Evolutionary conservation across 345 rosid species (phyloP).

Genomic region (Capsella bursapastoris): DNA sequence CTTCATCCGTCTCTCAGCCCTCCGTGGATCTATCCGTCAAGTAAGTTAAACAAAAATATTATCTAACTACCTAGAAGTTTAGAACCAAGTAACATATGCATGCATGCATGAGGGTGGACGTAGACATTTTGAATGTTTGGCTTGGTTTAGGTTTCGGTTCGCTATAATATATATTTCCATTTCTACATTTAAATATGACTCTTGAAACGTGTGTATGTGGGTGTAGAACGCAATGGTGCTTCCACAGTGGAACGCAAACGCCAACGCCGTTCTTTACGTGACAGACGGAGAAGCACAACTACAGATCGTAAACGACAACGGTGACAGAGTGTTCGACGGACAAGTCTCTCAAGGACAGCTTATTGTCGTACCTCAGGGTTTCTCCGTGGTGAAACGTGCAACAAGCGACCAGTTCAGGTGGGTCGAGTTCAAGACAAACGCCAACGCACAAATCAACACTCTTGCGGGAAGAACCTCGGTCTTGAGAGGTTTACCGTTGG

Average conservation of each 20-base stretch:
- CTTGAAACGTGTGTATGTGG: conserved; percentile 13
- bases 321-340: conserved; percentile 64
- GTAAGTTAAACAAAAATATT: conserved; percentile 25
- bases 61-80: background rate
- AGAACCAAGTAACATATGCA: background rate
- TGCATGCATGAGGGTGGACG: background rate
- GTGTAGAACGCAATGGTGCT: conserved; percentile 61
- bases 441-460: conserved; percentile 42
- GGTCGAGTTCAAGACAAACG: conserved; percentile 72
- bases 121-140: background rate
- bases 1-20: conserved; percentile 58
- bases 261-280: conserved; percentile 64
- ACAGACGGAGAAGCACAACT: conserved; percentile 57
- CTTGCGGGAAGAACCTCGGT: conserved; percentile 46
- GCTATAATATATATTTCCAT: background rate
- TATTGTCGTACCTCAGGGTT: conserved; percentile 67
- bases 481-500: conserved; percentile 40
- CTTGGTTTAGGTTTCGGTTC: background rate
- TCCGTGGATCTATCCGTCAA: conserved; percentile 54
- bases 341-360: conserved; percentile 60
- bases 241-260: conserved; percentile 73
- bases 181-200: background rate
- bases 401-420: conserved; percentile 57
- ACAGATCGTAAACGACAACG: conserved; percentile 68
- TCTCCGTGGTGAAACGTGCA: conserved; percentile 56